phyloP scores from a whole-genome alignment of 306 rosid genomes.

The Abrus pulchellus region DNA sequence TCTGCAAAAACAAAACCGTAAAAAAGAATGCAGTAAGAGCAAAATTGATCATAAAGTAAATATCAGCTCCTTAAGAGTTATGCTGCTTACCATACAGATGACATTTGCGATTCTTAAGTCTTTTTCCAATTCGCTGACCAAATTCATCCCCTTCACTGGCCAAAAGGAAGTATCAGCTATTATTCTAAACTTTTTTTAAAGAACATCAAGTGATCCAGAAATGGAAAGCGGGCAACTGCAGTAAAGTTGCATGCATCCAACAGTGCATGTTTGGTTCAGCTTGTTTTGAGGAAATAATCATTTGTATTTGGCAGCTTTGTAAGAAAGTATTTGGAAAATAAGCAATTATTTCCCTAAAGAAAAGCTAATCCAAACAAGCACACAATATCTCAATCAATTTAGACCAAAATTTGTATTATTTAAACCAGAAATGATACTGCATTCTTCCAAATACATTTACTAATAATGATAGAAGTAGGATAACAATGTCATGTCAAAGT shows the following conservation, averaged over 20 bases:
- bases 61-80: constrained; percentile 37
- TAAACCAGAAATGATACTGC: constrained; percentile 35
- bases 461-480: constrained; percentile 38
- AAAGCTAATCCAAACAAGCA: background rate
- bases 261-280: no score
- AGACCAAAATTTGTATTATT: constrained; percentile 33
- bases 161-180: constrained; percentile 85
- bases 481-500: constrained; percentile 30
- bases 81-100: constrained; percentile 86
- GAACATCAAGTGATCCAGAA: constrained; percentile 22
- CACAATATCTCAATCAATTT: constrained; percentile 29
- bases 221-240: constrained; percentile 31
- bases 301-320: no score
- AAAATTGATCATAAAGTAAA: constrained; percentile 40
- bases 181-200: constrained; percentile 41
- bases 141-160: constrained; percentile 99
- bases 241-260: constrained; percentile 36
- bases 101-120: constrained; percentile 97
- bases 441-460: constrained; percentile 40
- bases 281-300: no score
- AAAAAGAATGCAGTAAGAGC: constrained; percentile 45
- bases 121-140: constrained; percentile 96
- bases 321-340: no score
- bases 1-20: constrained; percentile 59
- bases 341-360: no score